phyloP scores from a whole-genome alignment of 352 stramenopile species.

The Pseudoperonospora humuli region DNA sequence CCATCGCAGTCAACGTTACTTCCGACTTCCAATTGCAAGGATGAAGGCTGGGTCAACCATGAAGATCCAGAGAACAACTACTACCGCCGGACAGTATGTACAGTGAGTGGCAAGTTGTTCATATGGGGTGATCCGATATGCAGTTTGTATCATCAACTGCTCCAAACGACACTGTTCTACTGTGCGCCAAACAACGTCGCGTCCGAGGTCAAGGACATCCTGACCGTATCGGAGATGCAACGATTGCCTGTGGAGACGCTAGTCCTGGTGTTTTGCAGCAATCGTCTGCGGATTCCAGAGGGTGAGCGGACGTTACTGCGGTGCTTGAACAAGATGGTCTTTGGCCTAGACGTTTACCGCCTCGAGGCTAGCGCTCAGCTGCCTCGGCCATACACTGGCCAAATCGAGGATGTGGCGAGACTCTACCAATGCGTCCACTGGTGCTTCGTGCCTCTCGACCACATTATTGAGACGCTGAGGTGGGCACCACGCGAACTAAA shows the following conservation, averaged over 20 bases:
- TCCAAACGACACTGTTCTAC: conserved; percentile 51
- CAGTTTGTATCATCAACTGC: conserved; percentile 55
- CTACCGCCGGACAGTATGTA: conserved; percentile 18
- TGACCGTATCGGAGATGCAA: conserved; percentile 25
- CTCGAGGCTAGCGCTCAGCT: not conserved
- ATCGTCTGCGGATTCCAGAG: conserved; percentile 41
- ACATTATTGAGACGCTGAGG: conserved; percentile 44
- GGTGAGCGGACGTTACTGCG: conserved; percentile 40
- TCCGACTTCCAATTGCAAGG: too few species aligned
- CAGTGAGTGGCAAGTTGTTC: conserved; percentile 21
- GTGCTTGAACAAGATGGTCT: conserved; percentile 33
- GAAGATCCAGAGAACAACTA: conserved; percentile 17
- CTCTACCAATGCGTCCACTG: conserved; percentile 51
- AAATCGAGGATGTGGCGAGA: conserved; percentile 26
- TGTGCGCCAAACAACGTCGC: conserved; percentile 16
- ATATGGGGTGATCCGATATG: conserved; percentile 48
- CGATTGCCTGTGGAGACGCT: conserved; percentile 43
- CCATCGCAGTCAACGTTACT: too few species aligned
- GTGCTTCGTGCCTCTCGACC: conserved; percentile 41
- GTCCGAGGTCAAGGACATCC: conserved; percentile 12
- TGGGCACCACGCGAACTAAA: conserved; percentile 26
- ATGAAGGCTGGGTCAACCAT: conserved; percentile 16
- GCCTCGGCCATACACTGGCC: conserved; percentile 15
- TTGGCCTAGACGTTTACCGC: too few species aligned
- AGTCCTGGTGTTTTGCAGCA: conserved; percentile 41